Evolutionary conservation across 371 early-diverging fungal species (phyloP), one percentile per base, ranked within the genome.

Genomic region (Dentiscutata heterogama): DNA sequence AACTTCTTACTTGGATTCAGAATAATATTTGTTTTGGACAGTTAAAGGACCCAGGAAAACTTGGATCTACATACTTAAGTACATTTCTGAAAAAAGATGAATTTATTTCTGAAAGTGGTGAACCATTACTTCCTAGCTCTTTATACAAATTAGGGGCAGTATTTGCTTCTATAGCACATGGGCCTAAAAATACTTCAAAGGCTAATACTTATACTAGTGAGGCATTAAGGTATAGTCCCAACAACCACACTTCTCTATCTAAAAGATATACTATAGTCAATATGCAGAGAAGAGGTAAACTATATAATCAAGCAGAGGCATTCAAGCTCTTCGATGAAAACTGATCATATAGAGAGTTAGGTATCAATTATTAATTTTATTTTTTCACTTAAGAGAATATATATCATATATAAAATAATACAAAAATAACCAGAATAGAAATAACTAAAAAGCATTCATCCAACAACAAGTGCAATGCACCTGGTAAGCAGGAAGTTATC

Each of bases 241-340:
- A 74, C 7, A 74, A 74, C 22, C 31, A 74, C 31, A 5, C 75
- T 74, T 53, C 75, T 53, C 75, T 58, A 56, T 25, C 58, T 4
- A 6, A 74, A 2, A 74, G 39, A 8, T 74, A 74, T 35, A 25
- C 25, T 71, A 25, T 71, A 20, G 71, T 71, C 2, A 71, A 71
- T 71, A 31, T 31, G 35, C 25, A 42, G 39, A 16, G 2, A 39
- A 31, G 71, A n/a, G 39, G 39, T 2, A 11, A 14, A 13, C 71
- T 42, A 46, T 25, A 11, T n/a, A 39, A 35, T 31, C 71, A 71
- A 35, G 71, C 71, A 71, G 39, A 16, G 1, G 35, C 71, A 71
- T 71, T 71, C 25, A 11, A 16, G 50, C 14, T 74, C 74, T 74
- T 22, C 7, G 31, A 74, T 74, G 29, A 74, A 39, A 70, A 70